Conservation (phyloP, 1,139 yeast species). For the Taiozyma onychis region DNA sequence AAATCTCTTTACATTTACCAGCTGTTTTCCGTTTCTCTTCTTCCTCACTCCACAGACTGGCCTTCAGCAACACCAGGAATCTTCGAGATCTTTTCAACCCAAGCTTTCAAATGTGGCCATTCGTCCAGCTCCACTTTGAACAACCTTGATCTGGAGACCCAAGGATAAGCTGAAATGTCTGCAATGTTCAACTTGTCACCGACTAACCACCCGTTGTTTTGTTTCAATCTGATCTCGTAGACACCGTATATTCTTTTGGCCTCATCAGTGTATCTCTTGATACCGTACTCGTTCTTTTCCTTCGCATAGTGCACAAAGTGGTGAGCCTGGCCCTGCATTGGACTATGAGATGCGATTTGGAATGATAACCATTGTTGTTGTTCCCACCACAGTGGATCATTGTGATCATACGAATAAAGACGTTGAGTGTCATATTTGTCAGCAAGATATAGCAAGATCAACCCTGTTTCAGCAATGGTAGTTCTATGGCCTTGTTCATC, state of each 20-base stretch:
- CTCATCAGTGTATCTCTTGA: constrained; percentile 43
- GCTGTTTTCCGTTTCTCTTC: background rate
- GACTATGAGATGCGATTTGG: constrained; percentile 57
- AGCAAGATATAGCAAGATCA: constrained; percentile 49
- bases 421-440: constrained; percentile 52
- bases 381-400: constrained; percentile 43
- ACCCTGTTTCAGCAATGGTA: constrained; percentile 50
- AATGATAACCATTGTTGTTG: constrained; percentile 47
- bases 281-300: constrained; percentile 42
- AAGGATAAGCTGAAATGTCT: constrained; percentile 40
- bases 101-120: constrained; percentile 37
- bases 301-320: constrained; percentile 40
- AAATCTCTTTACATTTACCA: background rate
- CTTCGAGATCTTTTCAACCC: constrained; percentile 35
- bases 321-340: constrained; percentile 54
- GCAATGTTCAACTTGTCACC: constrained; percentile 50
- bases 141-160: constrained; percentile 25
- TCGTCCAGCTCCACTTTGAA: constrained; percentile 26
- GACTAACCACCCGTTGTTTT: constrained; percentile 43
- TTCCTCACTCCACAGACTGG: constrained; percentile 8
- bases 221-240: constrained; percentile 39
- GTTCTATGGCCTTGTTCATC: constrained; percentile 33
- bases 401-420: constrained; percentile 41
- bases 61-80: constrained; percentile 38
- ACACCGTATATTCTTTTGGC: constrained; percentile 47